Conservation (phyloP, 208 protist genomes). For the Leishmania braziliensis region DNA sequence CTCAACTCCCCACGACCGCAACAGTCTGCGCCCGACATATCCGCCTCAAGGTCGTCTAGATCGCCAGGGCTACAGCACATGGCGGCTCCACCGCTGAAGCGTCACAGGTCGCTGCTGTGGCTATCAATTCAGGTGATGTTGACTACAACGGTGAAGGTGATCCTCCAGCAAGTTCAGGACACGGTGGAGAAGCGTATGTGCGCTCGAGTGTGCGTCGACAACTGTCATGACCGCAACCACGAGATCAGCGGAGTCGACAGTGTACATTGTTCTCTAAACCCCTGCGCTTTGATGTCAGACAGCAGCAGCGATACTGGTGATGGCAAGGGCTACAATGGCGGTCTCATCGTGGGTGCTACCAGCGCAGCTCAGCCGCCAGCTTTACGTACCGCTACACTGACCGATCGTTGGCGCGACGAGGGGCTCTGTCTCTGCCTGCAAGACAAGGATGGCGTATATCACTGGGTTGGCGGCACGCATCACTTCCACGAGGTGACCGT, state of each 20-base stretch:
- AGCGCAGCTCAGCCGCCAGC: neutral
- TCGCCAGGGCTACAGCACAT: neutral
- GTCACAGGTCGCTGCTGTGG: slow-evolving; percentile 38
- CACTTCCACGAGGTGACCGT: slow-evolving; percentile 21
- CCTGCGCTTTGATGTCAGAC: neutral
- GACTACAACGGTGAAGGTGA: slow-evolving; percentile 31
- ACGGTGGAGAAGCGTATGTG: slow-evolving; percentile 42
- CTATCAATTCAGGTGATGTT: slow-evolving; percentile 38
- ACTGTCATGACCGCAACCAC: neutral
- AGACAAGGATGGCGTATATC: slow-evolving; percentile 31
- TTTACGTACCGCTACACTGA: neutral
- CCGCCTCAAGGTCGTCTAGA: neutral
- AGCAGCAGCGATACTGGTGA: neutral
- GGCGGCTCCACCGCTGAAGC: neutral
- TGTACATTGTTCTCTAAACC: neutral
- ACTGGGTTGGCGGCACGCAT: slow-evolving; percentile 35
- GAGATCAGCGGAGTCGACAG: neutral
- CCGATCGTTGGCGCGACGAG: neutral
- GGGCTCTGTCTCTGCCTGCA: slow-evolving; percentile 44
- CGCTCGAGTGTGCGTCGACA: slow-evolving; percentile 17
- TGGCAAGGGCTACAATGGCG: neutral
- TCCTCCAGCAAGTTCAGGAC: slow-evolving; percentile 32
- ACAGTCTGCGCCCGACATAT: neutral
- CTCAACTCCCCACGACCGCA: neutral
- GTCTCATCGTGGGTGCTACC: neutral